Base-by-base conservation (phyloP, 2,329 filamentous ascomycete genomes). In the Fusarium incarnatum region DNA sequence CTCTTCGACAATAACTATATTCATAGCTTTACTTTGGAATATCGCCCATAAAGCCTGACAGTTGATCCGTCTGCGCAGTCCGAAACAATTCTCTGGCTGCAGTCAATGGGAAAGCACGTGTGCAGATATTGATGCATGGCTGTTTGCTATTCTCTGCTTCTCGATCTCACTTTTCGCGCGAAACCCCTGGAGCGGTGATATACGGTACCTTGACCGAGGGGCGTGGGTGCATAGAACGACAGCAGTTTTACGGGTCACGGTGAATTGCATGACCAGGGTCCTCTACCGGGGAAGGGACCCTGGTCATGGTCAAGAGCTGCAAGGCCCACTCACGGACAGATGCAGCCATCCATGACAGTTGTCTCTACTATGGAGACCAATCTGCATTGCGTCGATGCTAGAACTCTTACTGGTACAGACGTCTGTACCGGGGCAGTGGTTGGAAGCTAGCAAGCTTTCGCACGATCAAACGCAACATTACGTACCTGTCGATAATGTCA, bases 381-480 rank as follows among this genome's bases (percentile, higher is more conserved):
- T 71, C 55, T 75, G 65, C 70, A 70, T 64, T 57, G 40, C 55
- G 58, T 73, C 60, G 62, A 61, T 68, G 57, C 53, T 54, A 61
- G 60, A 70, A 61, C 61, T 70, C 64, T 73, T 63, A 65, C 58
- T 73, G 65, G 70, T 63, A 73, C 70, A 74, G 62, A 57, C 67
- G 73, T 63, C 56, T 45, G 65, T 75, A 75, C 73, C 73, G 65
- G 72, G 63, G 60, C 70, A 69, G 53, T 65, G 73, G 73, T 75
- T 62, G 65, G 69, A 68, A 58, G 53, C 58, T 65, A 65, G 59
- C 52, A 71, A 65, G 64, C 67, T 64, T 68, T 73, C 62, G 55
- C 60, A 56, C 58, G 67, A 75, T 69, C 64, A 67, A 59, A 55
- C 63, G 56, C 68, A 67, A 61, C 59, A 71, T 72, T 71, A 67